Evolutionary conservation across 2,329 filamentous ascomycete genomes (phyloP), one percentile per base, ranked within the genome.

Genomic region (Huntiella decipiens): DNA sequence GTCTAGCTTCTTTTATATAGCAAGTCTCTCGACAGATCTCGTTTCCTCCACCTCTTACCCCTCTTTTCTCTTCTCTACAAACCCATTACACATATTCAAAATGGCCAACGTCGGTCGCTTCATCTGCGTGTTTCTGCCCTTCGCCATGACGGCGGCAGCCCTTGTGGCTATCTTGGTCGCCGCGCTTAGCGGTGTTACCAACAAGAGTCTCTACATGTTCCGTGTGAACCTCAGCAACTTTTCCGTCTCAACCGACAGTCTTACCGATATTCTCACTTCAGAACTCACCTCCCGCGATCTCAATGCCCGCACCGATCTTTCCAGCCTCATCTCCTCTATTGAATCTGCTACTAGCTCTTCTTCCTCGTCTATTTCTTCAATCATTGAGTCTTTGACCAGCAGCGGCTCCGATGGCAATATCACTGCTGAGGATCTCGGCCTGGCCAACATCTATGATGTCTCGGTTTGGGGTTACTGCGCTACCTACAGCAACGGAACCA

Each of bases 391-490:
- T 13, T 50, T 54, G 28, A 22, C 45, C 34, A 49, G 43, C 46
- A 34, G 48, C 40, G 42, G 43, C n/a, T 54, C 56, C 50, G 54
- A 52, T 52, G 58, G 53, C 53, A 76, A 74, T 61, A 66, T 78
- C 56, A 76, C 71, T 3, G 73, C 73, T 5, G 53, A 58, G 1
- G 63, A 73, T 17, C 67, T 83, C 38, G 67, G 72, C 46, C 71
- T 94, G 49, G 73, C 71, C 56, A 76, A 88, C 58, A 69, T 77
- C 56, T 96, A 95, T 71, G 73, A 82, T 51, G 69, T 96, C 57
- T 75, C 73, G 57, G 70, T 96, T 34, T 93, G 84, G 82, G 82
- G 81, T 58, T 94, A 86, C 71, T 96, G 91, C 72, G 66, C 67
- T 48, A 75, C 71, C 45, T 63, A 69, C 43, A 60, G 67, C 53